phyloP scores from a whole-genome alignment of 192 early-diverging fungal genomes.

The Umbelopsis ramanniana region DNA sequence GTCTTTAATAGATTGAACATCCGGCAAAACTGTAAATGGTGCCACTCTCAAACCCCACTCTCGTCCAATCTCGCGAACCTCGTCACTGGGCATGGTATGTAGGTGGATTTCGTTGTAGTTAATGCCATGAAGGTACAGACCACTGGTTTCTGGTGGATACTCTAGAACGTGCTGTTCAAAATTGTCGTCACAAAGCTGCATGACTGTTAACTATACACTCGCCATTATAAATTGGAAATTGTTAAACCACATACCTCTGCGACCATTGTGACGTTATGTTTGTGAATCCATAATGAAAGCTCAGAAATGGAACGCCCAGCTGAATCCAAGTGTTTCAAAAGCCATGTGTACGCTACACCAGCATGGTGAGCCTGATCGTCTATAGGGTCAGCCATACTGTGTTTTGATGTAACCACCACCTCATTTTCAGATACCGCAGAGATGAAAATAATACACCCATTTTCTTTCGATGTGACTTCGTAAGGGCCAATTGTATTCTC shows the following conservation, averaged over 20 bases:
- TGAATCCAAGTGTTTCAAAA: slow-evolving; percentile 64
- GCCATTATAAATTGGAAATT: neutral
- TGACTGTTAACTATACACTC: neutral
- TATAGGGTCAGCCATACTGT: slow-evolving; percentile 54
- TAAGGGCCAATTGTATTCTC: slow-evolving; percentile 79
- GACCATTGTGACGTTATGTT: slow-evolving; percentile 81
- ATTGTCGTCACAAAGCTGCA: slow-evolving; percentile 88
- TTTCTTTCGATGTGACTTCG: slow-evolving; percentile 94
- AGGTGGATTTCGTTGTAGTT: slow-evolving; percentile 80
- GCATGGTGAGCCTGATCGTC: slow-evolving; percentile 48
- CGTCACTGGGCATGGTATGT: slow-evolving; percentile 67
- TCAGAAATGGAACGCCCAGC: slow-evolving; percentile 64
- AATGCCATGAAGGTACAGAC: slow-evolving; percentile 91
- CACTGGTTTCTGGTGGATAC: slow-evolving; percentile 76
- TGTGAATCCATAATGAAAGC: slow-evolving; percentile 72
- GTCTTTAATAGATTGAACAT: slow-evolving; percentile 61
- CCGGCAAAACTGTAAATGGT: slow-evolving; percentile 57
- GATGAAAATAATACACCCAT: slow-evolving; percentile 94
- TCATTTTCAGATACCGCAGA: slow-evolving; percentile 61
- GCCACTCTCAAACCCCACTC: slow-evolving; percentile 76
- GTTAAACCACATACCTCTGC: slow-evolving; percentile 61
- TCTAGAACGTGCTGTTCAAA: slow-evolving; percentile 96
- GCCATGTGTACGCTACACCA: slow-evolving; percentile 72
- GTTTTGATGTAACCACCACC: slow-evolving; percentile 90
- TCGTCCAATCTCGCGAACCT: slow-evolving; percentile 65